Evolutionary conservation across 257 asterid genomes (phyloP).

Genomic region (Penstemon eatonii): DNA sequence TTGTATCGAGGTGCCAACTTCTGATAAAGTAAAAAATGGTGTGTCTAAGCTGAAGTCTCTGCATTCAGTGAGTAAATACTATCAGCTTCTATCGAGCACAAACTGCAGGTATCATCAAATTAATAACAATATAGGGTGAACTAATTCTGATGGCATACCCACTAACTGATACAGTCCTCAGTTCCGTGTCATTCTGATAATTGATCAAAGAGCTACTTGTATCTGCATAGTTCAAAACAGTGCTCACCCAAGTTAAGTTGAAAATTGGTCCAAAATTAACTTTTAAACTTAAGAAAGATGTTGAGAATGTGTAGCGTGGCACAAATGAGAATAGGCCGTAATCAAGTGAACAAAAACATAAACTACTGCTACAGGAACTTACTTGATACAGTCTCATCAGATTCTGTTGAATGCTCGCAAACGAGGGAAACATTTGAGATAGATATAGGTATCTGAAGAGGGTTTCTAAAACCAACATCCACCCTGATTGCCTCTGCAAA

Average conservation of each 20-base stretch:
- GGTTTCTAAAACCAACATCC: constrained; percentile 74
- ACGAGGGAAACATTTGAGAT: constrained; percentile 69
- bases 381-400: constrained; percentile 59
- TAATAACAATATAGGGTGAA: constrained; percentile 7
- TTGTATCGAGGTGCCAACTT: constrained; percentile 62
- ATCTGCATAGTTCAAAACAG: constrained; percentile 49
- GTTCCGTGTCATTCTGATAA: constrained; percentile 42
- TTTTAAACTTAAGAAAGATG: background rate
- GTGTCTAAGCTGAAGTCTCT: constrained; percentile 60
- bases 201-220: constrained; percentile 47
- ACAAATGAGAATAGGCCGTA: background rate
- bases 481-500: constrained; percentile 83
- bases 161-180: constrained; percentile 44
- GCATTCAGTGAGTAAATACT: constrained; percentile 35
- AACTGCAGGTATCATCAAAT: constrained; percentile 21
- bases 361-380: constrained; percentile 24
- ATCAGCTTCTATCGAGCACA: constrained; percentile 19
- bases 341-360: constrained; percentile 14
- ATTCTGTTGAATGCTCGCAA: constrained; percentile 65
- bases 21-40: constrained; percentile 63
- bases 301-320: background rate
- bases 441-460: constrained; percentile 89
- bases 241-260: constrained; percentile 27
- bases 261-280: constrained; percentile 10
- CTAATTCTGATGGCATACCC: constrained; percentile 50